Percentiles rank a stretch among this genome's conserved stretches.
Conservation (phyloP, 371 early-diverging fungal species). For the Cokeromyces recurvatus region DNA sequence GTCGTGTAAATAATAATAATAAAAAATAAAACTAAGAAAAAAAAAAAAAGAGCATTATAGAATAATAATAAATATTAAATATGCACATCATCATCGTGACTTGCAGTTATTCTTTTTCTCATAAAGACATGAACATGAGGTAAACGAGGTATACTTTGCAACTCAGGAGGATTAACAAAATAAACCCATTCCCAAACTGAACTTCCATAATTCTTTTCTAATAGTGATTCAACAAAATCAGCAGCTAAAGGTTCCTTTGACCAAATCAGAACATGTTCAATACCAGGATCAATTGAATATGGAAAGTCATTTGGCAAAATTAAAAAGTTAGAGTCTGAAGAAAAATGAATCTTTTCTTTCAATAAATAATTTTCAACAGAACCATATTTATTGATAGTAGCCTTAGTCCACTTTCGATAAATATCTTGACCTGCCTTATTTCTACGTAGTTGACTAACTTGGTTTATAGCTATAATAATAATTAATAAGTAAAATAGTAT, state of each 20-base stretch:
- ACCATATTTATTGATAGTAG: constrained; percentile 36
- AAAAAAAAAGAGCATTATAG: too few species aligned
- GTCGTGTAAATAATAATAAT: too few species aligned
- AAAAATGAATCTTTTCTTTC: constrained; percentile 39
- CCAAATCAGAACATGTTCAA: constrained; percentile 53
- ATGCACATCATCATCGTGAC: too few species aligned
- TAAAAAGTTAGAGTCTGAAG: constrained; percentile 24
- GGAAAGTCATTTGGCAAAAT: constrained; percentile 61
- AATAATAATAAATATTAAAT: too few species aligned
- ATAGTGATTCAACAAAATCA: constrained; percentile 16
- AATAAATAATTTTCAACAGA: constrained; percentile 37
- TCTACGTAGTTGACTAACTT: constrained; percentile 28
- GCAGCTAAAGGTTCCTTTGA: constrained; percentile 39
- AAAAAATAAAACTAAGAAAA: too few species aligned
- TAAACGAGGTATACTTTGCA: constrained; percentile 30
- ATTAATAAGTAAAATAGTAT: neutral
- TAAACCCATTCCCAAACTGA: constrained; percentile 30
- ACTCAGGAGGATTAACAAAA: constrained; percentile 42
- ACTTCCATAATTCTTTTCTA: constrained; percentile 24
- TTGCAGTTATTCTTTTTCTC: constrained; percentile 21
- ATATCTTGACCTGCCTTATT: constrained; percentile 19
- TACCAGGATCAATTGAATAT: constrained; percentile 48
- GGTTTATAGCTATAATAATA: constrained; percentile 31
- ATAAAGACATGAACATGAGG: constrained; percentile 45
- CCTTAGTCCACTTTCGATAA: constrained; percentile 35